phyloP scores from a whole-genome alignment of 2,329 filamentous ascomycete genomes.

The Colletotrichum salicis region DNA sequence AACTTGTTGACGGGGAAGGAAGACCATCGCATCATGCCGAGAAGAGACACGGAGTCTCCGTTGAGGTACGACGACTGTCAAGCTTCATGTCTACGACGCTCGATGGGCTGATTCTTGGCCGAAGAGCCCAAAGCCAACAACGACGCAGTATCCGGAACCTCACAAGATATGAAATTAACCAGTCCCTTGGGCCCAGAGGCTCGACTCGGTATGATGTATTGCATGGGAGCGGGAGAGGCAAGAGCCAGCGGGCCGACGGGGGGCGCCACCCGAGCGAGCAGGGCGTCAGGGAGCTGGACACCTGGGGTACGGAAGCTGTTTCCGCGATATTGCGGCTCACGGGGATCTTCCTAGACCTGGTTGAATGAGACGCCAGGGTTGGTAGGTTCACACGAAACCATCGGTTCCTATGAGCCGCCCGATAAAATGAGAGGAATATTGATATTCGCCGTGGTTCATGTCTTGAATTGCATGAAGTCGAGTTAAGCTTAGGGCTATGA shows the following conservation, averaged over 20 bases:
- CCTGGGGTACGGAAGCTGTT: slow-evolving; percentile 23
- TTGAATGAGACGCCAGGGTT: slow-evolving; percentile 6
- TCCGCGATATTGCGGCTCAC: slow-evolving; percentile 23
- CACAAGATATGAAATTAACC: not conserved
- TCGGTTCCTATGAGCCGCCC: not conserved
- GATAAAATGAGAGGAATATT: not conserved
- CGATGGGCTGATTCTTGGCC: not conserved
- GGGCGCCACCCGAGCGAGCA: slow-evolving; percentile 41
- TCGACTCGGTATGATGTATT: not conserved
- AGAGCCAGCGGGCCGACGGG: slow-evolving; percentile 27
- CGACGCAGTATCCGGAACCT: not conserved
- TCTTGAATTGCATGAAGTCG: slow-evolving; percentile 29
- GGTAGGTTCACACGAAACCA: not conserved
- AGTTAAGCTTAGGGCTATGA: slow-evolving; percentile 24
- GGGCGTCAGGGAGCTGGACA: slow-evolving; percentile 43
- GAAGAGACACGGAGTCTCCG: not conserved
- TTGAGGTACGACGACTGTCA: not conserved
- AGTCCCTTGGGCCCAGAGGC: not conserved
- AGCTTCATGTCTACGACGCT: not conserved
- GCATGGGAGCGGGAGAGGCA: slow-evolving; percentile 19
- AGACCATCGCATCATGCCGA: not conserved
- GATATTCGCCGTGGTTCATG: not conserved
- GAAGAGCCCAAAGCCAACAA: not conserved
- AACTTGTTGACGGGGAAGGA: not conserved
- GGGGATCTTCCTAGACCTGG: slow-evolving; percentile 16